phyloP scores from a whole-genome alignment of 192 early-diverging fungal genomes.

The Backusella liffmaniae region DNA sequence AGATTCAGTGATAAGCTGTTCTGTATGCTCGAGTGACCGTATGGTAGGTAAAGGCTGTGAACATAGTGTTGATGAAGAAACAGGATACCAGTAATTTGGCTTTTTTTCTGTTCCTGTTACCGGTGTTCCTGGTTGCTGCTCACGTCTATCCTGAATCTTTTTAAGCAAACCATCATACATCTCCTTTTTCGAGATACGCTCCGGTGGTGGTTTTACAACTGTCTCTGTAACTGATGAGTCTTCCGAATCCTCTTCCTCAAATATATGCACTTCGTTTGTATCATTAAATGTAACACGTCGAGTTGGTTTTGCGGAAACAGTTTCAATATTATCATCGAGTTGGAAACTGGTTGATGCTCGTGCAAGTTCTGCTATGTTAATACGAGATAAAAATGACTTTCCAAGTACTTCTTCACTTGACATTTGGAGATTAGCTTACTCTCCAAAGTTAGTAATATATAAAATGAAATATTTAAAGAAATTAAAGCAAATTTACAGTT shows the following conservation, averaged over 20 bases:
- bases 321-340: neutral
- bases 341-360: slow-evolving; percentile 3
- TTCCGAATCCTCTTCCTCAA: neutral
- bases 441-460: neutral
- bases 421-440: slow-evolving; percentile 3
- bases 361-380: slow-evolving; percentile 4
- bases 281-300: slow-evolving; percentile 1
- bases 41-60: neutral
- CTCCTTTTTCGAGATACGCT: slow-evolving; percentile 1
- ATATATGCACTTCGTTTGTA: neutral
- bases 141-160: neutral
- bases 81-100: neutral
- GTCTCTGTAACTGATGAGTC: neutral
- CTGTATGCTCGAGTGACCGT: neutral
- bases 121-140: neutral
- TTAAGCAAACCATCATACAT: neutral
- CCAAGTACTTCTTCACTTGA: slow-evolving; percentile 4
- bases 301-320: neutral
- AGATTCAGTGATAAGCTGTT: neutral
- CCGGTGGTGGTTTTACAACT: neutral
- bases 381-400: slow-evolving; percentile 1
- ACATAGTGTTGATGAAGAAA: neutral
- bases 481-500: neutral
- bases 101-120: neutral
- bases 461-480: neutral